Evolutionary conservation across 352 stramenopile species (phyloP).

Genomic region (Phytophthora megakarya): DNA sequence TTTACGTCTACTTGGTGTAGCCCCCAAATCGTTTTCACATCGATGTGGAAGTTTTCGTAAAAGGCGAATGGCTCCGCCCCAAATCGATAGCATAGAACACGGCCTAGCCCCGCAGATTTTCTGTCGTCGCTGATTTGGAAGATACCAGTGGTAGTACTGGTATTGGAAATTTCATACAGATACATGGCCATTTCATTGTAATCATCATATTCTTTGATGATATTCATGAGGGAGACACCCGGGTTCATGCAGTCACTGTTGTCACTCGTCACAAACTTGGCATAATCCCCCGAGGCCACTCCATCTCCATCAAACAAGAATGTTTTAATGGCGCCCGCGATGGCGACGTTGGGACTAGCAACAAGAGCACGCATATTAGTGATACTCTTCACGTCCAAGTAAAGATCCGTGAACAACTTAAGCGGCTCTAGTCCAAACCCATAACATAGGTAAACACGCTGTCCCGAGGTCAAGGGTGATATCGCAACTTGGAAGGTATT

Average conservation of each 20-base stretch:
- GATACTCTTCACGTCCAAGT: constrained; percentile 68
- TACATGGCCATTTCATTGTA: constrained; percentile 68
- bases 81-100: constrained; percentile 70
- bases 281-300: constrained; percentile 56
- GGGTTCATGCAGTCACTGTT: constrained; percentile 40
- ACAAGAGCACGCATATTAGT: constrained; percentile 52
- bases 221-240: constrained; percentile 52
- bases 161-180: constrained; percentile 59
- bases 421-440: constrained; percentile 62
- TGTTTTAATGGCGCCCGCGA: constrained; percentile 54
- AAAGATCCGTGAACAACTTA: constrained; percentile 50
- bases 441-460: constrained; percentile 68
- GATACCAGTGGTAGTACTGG: constrained; percentile 46
- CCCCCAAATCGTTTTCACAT: constrained; percentile 68
- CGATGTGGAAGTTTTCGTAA: constrained; percentile 57
- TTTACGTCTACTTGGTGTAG: constrained; percentile 34
- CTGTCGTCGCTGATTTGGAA: constrained; percentile 49
- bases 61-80: constrained; percentile 56
- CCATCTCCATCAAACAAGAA: constrained; percentile 74
- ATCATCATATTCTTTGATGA: constrained; percentile 73
- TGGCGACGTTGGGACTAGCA: constrained; percentile 44
- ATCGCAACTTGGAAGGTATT: constrained; percentile 48
- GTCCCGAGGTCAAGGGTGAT: constrained; percentile 50
- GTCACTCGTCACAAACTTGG: constrained; percentile 56
- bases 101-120: constrained; percentile 40